These are phyloP conservation scores for Kondoa subrosea DNA, from an alignment of 768 basidiomycete genomes.

Conservation along the genomic window DNA sequence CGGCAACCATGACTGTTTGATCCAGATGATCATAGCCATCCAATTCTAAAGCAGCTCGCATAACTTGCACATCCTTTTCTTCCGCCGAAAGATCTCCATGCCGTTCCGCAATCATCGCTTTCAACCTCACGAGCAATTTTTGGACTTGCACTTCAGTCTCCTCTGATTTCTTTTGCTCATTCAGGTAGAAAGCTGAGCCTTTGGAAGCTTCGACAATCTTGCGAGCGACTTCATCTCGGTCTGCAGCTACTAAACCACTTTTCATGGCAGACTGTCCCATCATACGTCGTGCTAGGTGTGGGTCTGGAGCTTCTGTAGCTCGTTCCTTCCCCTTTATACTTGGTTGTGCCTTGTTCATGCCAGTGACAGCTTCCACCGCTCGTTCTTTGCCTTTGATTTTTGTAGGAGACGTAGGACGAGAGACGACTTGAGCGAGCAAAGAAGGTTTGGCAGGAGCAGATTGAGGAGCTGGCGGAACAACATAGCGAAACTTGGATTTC, in stretches of 20 bases:
- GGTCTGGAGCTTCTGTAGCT: background rate
- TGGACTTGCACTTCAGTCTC: conserved; percentile 38
- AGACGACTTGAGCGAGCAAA: background rate
- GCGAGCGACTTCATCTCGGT: conserved; percentile 3
- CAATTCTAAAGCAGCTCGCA: conserved; percentile 14
- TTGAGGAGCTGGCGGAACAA: background rate
- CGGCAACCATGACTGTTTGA: conserved; percentile 78
- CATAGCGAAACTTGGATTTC: background rate
- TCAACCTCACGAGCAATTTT: conserved; percentile 42
- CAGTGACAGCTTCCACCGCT: too few relatives aligned
- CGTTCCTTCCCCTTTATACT: background rate
- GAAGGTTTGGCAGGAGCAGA: background rate
- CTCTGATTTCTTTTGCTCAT: conserved; percentile 84
- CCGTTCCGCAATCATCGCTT: conserved; percentile 50
- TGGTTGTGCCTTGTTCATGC: too few relatives aligned
- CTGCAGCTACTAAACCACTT: background rate
- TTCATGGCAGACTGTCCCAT: background rate
- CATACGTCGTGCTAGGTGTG: background rate
- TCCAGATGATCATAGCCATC: conserved; percentile 48
- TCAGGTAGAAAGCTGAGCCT: conserved; percentile 78
- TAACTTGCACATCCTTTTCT: conserved; percentile 54
- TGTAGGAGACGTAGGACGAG: background rate
- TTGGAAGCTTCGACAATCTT: conserved; percentile 22
- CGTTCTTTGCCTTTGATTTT: background rate
- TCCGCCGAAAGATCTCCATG: conserved; percentile 41